Conservation (phyloP, 495 filamentous ascomycete species). For the Parathielavia appendiculata region DNA sequence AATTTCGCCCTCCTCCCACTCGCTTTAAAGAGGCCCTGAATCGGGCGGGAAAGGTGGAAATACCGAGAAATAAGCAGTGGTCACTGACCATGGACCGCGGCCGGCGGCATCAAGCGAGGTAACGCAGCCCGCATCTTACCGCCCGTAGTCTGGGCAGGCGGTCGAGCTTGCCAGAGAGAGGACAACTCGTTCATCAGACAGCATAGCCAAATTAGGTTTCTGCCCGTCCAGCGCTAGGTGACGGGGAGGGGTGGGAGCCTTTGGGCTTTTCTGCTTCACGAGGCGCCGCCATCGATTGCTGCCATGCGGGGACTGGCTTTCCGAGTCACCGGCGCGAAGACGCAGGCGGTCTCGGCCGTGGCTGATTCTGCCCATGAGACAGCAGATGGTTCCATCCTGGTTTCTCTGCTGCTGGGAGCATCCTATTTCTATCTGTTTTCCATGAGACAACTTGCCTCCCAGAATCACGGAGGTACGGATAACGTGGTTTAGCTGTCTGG, state of each 20-base stretch:
- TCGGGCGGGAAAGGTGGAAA: neutral
- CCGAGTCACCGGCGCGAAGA: slow-evolving; percentile 19
- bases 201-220: neutral
- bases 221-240: neutral
- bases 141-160: slow-evolving; percentile 8
- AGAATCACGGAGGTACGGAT: too few species aligned
- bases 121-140: slow-evolving; percentile 5
- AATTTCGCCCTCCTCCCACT: neutral
- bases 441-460: too few species aligned
- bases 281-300: slow-evolving; percentile 6
- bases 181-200: slow-evolving; percentile 1
- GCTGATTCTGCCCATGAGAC: slow-evolving; percentile 19
- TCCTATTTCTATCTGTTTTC: slow-evolving; percentile 11
- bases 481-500: neutral
- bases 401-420: neutral
- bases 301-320: slow-evolving; percentile 22
- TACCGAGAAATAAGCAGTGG: neutral
- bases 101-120: slow-evolving; percentile 2
- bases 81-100: neutral
- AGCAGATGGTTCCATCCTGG: slow-evolving; percentile 7
- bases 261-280: slow-evolving; percentile 11
- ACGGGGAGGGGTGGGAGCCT: neutral
- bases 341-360: slow-evolving; percentile 25
- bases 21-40: neutral
- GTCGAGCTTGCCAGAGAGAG: neutral